phyloP scores from a whole-genome alignment of 1,139 yeast genomes.

The Pichia sp. region DNA sequence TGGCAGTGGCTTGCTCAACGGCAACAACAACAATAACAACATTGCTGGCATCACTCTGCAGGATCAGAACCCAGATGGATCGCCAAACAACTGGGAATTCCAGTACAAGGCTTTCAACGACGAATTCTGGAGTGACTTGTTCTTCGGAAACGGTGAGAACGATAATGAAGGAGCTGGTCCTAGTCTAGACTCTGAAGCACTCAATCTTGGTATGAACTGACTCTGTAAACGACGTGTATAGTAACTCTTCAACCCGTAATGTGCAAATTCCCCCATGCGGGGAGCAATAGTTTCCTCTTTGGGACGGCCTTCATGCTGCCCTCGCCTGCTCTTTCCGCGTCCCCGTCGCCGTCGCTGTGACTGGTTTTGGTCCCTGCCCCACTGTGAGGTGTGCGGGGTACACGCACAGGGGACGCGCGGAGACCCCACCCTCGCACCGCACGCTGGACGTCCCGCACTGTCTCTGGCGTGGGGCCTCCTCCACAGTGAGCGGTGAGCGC shows the following conservation, averaged over 20 bases:
- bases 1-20: no score
- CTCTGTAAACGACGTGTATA: no score
- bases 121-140: constrained; percentile 42
- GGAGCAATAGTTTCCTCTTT: neutral
- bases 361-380: neutral
- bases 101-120: constrained; percentile 39
- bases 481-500: neutral
- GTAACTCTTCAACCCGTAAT: no score
- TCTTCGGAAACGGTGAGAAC: constrained; percentile 27
- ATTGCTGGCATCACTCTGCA: no score
- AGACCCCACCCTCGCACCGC: neutral
- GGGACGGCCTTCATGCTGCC: neutral
- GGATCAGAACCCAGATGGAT: neutral
- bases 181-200: neutral
- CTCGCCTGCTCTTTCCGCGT: neutral
- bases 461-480: neutral
- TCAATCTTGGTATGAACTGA: neutral
- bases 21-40: no score
- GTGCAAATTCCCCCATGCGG: no score
- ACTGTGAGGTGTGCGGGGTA: neutral
- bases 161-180: neutral
- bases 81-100: constrained; percentile 26
- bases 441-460: neutral
- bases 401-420: neutral
- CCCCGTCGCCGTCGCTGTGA: neutral